Evolutionary conservation across 192 early-diverging fungal species (phyloP).

Genomic region (Kickxella alabastrina): DNA sequence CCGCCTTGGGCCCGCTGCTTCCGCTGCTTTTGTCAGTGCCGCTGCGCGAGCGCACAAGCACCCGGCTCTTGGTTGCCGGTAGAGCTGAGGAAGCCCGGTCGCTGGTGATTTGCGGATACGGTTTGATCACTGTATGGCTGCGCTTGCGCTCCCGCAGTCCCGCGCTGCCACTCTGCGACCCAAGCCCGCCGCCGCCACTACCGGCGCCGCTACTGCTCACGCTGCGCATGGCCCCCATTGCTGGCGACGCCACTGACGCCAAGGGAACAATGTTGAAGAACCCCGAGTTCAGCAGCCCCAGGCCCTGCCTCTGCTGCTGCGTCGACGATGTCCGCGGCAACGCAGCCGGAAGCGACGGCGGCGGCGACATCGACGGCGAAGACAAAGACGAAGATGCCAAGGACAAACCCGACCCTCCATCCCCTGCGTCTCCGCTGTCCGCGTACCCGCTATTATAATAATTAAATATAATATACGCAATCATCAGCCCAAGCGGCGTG

Average conservation of each 20-base stretch:
- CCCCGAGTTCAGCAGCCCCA: background rate
- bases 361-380: too few relatives aligned
- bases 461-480: constrained; percentile 39
- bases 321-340: background rate
- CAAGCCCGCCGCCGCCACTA: background rate
- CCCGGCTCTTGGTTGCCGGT: constrained; percentile 16
- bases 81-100: constrained; percentile 5
- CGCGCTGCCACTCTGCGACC: background rate
- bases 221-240: background rate
- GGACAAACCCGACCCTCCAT: background rate
- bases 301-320: background rate
- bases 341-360: too few relatives aligned
- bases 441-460: constrained; percentile 35
- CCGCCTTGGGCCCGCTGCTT: background rate
- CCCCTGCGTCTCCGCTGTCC: background rate
- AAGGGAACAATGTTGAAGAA: constrained; percentile 15
- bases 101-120: constrained; percentile 2
- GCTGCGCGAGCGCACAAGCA: constrained; percentile 19
- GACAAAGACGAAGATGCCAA: too few relatives aligned
- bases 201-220: background rate
- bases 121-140: constrained; percentile 4
- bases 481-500: constrained; percentile 37
- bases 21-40: constrained; percentile 1
- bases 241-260: constrained; percentile 4
- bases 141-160: constrained; percentile 3